Evolutionary conservation across 176 grass and related monocot species (phyloP).

Genomic region (Carex littledalei): DNA sequence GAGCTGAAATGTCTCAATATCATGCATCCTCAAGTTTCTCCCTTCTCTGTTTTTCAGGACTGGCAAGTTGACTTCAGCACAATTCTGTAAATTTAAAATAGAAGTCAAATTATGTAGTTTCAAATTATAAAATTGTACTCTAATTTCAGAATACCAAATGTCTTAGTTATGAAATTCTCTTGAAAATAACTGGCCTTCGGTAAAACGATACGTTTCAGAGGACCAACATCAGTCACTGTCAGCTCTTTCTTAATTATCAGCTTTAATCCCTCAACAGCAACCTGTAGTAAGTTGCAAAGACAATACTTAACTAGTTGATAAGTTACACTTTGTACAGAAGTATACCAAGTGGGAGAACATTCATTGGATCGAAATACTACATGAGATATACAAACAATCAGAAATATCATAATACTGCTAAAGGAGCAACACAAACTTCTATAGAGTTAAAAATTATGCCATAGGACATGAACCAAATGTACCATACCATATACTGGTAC

Average conservation of each 20-base stretch:
- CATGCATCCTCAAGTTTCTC: constrained; percentile 61
- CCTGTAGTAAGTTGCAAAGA: constrained; percentile 41
- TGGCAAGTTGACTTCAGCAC: constrained; percentile 72
- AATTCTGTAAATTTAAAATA: constrained; percentile 53
- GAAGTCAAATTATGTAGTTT: neutral
- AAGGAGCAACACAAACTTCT: too few relatives aligned
- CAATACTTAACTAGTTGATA: neutral
- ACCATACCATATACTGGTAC: neutral
- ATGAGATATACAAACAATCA: neutral
- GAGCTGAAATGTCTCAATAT: constrained; percentile 53
- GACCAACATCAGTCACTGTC: constrained; percentile 69
- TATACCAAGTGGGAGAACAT: neutral
- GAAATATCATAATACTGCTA: neutral
- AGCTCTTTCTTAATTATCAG: constrained; percentile 87
- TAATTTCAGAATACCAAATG: neutral
- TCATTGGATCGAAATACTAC: neutral
- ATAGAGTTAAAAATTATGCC: neutral
- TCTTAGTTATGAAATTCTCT: neutral
- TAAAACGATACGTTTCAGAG: constrained; percentile 83
- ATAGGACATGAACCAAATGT: neutral
- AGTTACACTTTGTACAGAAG: neutral
- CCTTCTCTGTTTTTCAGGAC: constrained; percentile 62
- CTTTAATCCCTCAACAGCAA: constrained; percentile 53
- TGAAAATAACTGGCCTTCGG: constrained; percentile 62
- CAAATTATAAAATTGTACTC: neutral